Conservation (phyloP, 1,284 basidiomycete species). For the Moesziomyces sp. region DNA sequence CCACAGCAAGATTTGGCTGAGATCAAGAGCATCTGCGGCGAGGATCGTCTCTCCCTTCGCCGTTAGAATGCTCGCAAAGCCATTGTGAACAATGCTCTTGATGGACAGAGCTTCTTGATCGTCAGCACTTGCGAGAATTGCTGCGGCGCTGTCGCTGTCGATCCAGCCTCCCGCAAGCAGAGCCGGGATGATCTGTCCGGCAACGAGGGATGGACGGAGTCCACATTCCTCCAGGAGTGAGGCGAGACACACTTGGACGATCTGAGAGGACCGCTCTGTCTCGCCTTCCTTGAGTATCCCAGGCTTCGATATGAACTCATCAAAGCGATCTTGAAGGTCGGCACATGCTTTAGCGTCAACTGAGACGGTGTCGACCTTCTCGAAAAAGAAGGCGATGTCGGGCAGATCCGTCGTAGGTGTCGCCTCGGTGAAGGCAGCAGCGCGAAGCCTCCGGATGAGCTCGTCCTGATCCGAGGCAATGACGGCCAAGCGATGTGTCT, state of each 20-base stretch:
- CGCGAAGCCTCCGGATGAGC: constrained; percentile 21
- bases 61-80: neutral
- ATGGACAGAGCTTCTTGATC: neutral
- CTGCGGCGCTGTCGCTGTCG: constrained; percentile 1
- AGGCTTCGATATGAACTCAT: neutral
- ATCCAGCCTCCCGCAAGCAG: neutral
- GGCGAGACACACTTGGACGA: constrained; percentile 19
- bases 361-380: neutral
- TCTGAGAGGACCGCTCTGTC: neutral
- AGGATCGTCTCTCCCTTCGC: neutral
- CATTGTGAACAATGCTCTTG: neutral
- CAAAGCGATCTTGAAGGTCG: constrained; percentile 6
- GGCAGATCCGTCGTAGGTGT: constrained; percentile 11
- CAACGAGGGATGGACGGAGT: constrained; percentile 2
- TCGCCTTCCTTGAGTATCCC: neutral
- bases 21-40: neutral
- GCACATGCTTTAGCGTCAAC: neutral
- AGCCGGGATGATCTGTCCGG: neutral
- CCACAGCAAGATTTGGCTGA: neutral
- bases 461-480: constrained; percentile 38
- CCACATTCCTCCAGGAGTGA: constrained; percentile 22
- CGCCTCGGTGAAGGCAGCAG: constrained; percentile 18
- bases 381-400: constrained; percentile 4
- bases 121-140: neutral
- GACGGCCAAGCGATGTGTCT: constrained; percentile 36